These are phyloP conservation scores for Arthrobotrys entomopaga DNA, from an alignment of 2,329 filamentous ascomycete genomes.

Conservation along the genomic window DNA sequence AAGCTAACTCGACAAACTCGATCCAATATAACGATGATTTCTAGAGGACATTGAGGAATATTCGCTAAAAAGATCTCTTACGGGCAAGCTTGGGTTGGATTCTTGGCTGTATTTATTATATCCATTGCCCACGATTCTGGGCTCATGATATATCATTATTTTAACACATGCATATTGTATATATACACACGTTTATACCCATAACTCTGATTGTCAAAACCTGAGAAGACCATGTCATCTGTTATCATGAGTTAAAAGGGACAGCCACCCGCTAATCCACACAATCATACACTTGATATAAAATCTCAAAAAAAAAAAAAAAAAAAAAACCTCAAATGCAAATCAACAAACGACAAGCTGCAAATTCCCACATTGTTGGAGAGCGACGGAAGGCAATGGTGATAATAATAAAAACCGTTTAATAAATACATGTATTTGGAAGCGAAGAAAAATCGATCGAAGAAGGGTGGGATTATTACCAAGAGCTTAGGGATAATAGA, in stretches of 20 bases:
- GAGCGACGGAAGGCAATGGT: neutral
- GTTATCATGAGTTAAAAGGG: no score
- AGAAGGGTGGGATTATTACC: conserved; percentile 49
- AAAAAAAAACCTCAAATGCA: no score
- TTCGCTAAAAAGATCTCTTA: no score
- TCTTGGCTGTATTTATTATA: neutral
- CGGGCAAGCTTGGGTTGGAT: neutral
- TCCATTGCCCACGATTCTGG: neutral
- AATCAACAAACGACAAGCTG: conserved; percentile 20
- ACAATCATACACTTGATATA: no score
- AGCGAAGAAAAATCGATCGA: conserved; percentile 25
- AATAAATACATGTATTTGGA: conserved; percentile 53
- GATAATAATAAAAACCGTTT: conserved; percentile 24
- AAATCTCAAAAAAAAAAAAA: no score
- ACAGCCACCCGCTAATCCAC: no score
- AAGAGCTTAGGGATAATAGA: conserved; percentile 16
- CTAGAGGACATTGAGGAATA: neutral
- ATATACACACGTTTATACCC: neutral
- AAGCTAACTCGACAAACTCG: neutral
- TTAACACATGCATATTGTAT: neutral
- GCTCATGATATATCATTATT: no score
- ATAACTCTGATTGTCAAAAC: neutral
- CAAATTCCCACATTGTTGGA: conserved; percentile 31
- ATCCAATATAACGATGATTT: conserved; percentile 30
- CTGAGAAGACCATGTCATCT: no score